A percentile compares a stretch with the other conserved stretches of the same genome.
phyloP scores from a whole-genome alignment of 208 protist species.

The Wallacemonas sp. region DNA sequence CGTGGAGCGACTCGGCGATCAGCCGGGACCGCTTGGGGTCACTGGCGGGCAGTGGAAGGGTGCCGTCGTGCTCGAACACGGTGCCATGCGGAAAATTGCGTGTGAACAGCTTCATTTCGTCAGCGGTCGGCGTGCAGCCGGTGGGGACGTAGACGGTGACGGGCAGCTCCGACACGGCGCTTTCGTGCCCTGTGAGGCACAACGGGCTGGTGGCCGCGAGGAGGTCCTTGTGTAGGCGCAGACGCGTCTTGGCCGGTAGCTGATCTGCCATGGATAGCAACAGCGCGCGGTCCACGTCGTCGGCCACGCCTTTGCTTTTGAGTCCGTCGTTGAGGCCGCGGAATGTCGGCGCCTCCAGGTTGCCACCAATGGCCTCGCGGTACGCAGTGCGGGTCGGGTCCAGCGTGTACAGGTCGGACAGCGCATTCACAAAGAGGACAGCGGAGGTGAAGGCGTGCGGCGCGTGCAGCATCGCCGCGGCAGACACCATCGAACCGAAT shows the following conservation, averaged over 20 bases:
- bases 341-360: constrained; percentile 25
- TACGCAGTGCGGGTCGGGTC: constrained; percentile 31
- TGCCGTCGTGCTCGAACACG: not conserved
- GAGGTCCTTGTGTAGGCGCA: constrained; percentile 50
- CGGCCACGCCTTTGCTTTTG: constrained; percentile 29
- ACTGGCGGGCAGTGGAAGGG: not conserved
- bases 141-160: constrained; percentile 49
- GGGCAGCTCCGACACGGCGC: constrained; percentile 33
- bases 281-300: constrained; percentile 47
- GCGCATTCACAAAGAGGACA: constrained; percentile 58
- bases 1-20: constrained; percentile 43
- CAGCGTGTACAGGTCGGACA: constrained; percentile 47
- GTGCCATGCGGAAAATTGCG: constrained; percentile 4
- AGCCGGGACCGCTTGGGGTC: constrained; percentile 18
- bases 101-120: constrained; percentile 16
- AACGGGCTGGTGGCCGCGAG: constrained; percentile 30
- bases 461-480: constrained; percentile 53
- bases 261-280: constrained; percentile 58
- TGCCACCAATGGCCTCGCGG: constrained; percentile 32
- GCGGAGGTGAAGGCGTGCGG: constrained; percentile 59
- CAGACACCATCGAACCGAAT: constrained; percentile 76
- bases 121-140: not conserved
- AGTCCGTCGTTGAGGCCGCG: constrained; percentile 52
- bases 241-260: constrained; percentile 23
- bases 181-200: constrained; percentile 9